Conservation (phyloP, 2,329 filamentous ascomycete genomes). For the Microcera coccophila region DNA sequence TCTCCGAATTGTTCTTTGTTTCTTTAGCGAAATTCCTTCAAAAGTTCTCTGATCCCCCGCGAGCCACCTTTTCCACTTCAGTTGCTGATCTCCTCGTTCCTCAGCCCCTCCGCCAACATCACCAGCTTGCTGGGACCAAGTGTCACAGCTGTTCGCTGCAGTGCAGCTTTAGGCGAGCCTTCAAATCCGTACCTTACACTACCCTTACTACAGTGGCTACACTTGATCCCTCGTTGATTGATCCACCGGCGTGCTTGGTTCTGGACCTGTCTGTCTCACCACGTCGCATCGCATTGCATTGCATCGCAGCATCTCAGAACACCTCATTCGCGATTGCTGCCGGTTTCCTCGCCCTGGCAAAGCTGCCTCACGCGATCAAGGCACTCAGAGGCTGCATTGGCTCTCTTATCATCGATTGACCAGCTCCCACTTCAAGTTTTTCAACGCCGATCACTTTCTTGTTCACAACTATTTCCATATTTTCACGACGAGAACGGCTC, state of each 20-base stretch:
- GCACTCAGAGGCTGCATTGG: constrained; percentile 1
- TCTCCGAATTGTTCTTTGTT: not conserved
- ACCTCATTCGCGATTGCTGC: not conserved
- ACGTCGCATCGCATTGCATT: not conserved
- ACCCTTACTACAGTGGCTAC: not conserved
- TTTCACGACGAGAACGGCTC: constrained; percentile 12
- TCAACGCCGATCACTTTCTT: not conserved
- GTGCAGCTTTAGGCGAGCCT: not conserved
- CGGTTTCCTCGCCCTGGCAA: constrained; percentile 1
- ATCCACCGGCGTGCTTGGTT: not conserved
- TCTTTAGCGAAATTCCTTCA: not conserved
- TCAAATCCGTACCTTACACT: not conserved
- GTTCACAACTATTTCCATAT: constrained; percentile 1
- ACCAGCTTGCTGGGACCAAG: not conserved
- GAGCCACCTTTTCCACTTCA: not conserved
- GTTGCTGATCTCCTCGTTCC: not conserved
- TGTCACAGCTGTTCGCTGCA: constrained; percentile 1
- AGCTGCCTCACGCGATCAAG: constrained; percentile 2
- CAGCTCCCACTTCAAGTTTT: constrained; percentile 17
- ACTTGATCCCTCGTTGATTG: not conserved
- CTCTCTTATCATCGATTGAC: constrained; percentile 13
- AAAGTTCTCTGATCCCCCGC: not conserved
- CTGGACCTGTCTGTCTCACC: not conserved
- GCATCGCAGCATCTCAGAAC: not conserved
- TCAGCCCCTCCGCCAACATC: not conserved